Percentiles rank a stretch among this genome's conserved stretches.
Conservation (phyloP, 2,329 filamentous ascomycete species). For the Fusarium duplospermum region DNA sequence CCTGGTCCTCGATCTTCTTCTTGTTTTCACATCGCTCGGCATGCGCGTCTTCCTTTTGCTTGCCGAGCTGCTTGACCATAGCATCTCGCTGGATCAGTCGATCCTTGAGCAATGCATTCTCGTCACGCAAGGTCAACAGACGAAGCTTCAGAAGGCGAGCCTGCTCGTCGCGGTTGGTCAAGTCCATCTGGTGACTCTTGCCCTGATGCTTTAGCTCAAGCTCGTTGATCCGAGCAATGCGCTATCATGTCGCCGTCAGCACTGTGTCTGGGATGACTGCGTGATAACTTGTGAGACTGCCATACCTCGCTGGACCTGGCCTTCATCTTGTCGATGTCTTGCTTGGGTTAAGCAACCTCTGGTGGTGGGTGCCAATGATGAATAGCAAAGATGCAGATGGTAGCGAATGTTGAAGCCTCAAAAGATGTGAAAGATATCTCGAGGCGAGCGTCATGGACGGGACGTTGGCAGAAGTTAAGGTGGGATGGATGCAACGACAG, state of each 20-base stretch:
- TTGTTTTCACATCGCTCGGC: conserved; percentile 58
- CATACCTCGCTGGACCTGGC: conserved; percentile 45
- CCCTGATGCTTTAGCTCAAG: conserved; percentile 79
- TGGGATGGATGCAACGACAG: conserved; percentile 25
- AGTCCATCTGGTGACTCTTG: conserved; percentile 71
- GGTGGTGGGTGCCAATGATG: background rate
- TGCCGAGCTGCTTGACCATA: conserved; percentile 62
- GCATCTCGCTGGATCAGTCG: conserved; percentile 70
- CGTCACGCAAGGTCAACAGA: conserved; percentile 77
- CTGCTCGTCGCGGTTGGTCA: conserved; percentile 80
- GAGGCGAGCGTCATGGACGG: conserved; percentile 12
- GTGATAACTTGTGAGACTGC: conserved; percentile 32
- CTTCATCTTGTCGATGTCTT: conserved; percentile 40
- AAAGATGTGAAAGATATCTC: conserved; percentile 7
- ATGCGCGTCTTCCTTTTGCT: conserved; percentile 54
- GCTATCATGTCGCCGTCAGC: conserved; percentile 50
- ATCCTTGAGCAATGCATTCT: conserved; percentile 76
- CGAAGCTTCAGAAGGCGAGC: conserved; percentile 76
- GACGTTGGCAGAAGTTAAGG: conserved; percentile 21
- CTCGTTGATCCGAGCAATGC: conserved; percentile 59
- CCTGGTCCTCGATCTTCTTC: conserved; percentile 57
- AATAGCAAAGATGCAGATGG: background rate
- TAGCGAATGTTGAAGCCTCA: conserved; percentile 5
- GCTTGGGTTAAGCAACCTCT: background rate
- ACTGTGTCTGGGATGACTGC: conserved; percentile 31